Base-by-base conservation (phyloP, 345 rosid genomes). In the Rhodamnia argentea region DNA sequence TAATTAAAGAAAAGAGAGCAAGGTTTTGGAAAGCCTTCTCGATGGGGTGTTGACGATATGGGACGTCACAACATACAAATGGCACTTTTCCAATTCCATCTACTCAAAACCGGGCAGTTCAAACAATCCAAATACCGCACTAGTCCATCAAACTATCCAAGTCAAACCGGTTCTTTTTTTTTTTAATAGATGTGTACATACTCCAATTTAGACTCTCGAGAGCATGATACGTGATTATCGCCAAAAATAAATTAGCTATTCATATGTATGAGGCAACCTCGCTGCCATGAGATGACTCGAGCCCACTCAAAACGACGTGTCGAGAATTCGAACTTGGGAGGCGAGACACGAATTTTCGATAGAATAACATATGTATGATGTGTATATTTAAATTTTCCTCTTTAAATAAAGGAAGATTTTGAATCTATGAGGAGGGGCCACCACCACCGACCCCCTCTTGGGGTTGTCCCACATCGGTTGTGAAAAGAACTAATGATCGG, bases 161-260 rank as follows among this genome's bases (percentile, higher is more conserved):
- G 23, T 32, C 44, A 5, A 64, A 16, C 12, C 42, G 20, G 11
- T 29, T 64, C 42, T 32, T 22, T 7, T 53, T 15, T 6, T 16
- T 18, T 20, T 55, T 20, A 2, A 1, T 7, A 55, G 6, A 55
- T 20, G 4, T 22, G 22, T 29, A 16, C 1, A 20, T 29, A 4
- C 42, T 22, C 16, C 23, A 4, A 32, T 64, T 64, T 64, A 29
- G 23, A 32, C 23, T 64, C 5, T 16, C 6, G 6, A 29, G 22
- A 15, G 75, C 42, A 62, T 9, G 0, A 62, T 32, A 4, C 3
- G 0, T 16, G 23, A 0, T 16, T 10, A 29, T 64, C 23, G 7
- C 42, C 12, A 1, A 8, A 64, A 37, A 32, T 29, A 32, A 64
- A 29, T 29, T 8, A 64, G 44, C 11, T 64, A 64, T 7, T 5